Base-by-base conservation (phyloP, 129 eudicot genomes). In the Scalesia atractyloides region DNA sequence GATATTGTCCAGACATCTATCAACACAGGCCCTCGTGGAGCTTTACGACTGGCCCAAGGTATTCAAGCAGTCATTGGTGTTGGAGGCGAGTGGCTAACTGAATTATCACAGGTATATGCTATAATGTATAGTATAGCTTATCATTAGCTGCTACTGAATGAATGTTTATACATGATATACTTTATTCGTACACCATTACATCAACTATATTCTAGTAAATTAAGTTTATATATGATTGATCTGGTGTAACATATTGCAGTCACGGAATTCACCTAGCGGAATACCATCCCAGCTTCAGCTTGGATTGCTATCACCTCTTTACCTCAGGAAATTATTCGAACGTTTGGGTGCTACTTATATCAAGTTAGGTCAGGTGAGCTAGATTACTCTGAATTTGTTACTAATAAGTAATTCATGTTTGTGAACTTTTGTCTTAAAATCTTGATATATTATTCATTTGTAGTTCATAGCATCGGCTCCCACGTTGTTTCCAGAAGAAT, bases 401-500 rank as follows among this genome's bases (percentile, higher is more conserved):
- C 64, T 81, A 46, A 69, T 36, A 9, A 34, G 10, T 67, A 16
- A 73, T 18, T 6, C 24, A 48, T 8, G 11, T 30, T 26, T 57
- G 10, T 19, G 15, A 77, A n/a, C 7, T 37, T 22, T 14, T 59
- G 8, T 54, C 34, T 3, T 9, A 49, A 80, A 64, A 77, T 51
- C 48, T 69, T 62, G 63, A 37, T 76, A 22, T 65, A 7, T 54
- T 20, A n/a, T 68, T 69, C 7, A 50, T 77, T 66, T 80, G 73
- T 75, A 94, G 98, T 86, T 94, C 84, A 80, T 94, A 80, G 98
- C 98, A 71, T 94, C 98, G 9, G 97, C 97, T 26, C 98, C 98
- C 12, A 94, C 98, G 34, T 73, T 94, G 78, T 94, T 94, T 82
- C 98, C 98, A 3, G 83, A 84, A 65, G 97, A 94, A 76, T 94